These are phyloP conservation scores for Kodamaea alishanica DNA, from an alignment of 1,139 yeast genomes.

Conservation along the genomic window DNA sequence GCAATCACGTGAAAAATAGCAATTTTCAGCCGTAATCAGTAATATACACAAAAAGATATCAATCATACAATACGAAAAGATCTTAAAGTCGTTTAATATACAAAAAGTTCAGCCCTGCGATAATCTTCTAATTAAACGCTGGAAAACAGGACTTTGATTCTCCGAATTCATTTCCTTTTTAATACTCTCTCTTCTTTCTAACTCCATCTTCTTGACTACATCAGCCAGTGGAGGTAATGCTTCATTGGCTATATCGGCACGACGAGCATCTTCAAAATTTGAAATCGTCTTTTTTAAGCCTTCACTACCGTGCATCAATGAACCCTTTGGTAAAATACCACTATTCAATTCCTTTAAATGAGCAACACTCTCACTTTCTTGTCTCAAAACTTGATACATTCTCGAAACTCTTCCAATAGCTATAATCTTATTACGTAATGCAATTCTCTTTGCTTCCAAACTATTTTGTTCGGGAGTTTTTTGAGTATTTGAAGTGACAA, in stretches of 20 bases:
- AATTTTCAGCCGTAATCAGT: no score
- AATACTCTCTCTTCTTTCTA: slow-evolving; percentile 39
- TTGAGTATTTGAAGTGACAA: slow-evolving; percentile 4
- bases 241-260: slow-evolving; percentile 81
- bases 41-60: no score
- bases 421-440: slow-evolving; percentile 80
- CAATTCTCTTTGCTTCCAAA: slow-evolving; percentile 50
- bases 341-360: slow-evolving; percentile 71
- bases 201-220: slow-evolving; percentile 47
- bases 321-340: slow-evolving; percentile 76
- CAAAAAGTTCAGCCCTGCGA: slow-evolving; percentile 21
- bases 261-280: slow-evolving; percentile 80
- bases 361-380: slow-evolving; percentile 84
- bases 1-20: no score
- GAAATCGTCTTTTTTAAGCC: slow-evolving; percentile 69
- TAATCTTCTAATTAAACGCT: slow-evolving; percentile 39
- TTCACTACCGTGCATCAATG: slow-evolving; percentile 77
- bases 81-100: no score
- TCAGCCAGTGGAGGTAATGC: slow-evolving; percentile 81
- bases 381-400: slow-evolving; percentile 86
- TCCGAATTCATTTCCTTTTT: slow-evolving; percentile 43
- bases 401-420: slow-evolving; percentile 95
- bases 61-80: no score
- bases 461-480: slow-evolving; percentile 3
- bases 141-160: slow-evolving; percentile 37